A percentile compares a stretch with the other conserved stretches of the same genome.
phyloP scores from a whole-genome alignment of 2,329 filamentous ascomycete species.

The Exophiala xenobiotica region DNA sequence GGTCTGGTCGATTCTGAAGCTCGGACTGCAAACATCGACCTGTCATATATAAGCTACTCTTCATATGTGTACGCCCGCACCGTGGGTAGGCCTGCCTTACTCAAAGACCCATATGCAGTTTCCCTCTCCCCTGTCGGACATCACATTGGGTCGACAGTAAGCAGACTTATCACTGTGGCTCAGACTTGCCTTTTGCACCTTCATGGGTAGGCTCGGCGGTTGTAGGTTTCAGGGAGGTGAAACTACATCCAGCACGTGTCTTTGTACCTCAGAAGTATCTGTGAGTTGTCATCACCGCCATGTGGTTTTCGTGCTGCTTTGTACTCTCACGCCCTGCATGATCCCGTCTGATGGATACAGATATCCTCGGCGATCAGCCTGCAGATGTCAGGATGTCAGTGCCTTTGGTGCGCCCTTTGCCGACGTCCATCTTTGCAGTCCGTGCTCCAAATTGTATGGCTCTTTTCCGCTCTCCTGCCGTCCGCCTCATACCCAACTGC shows the following conservation, averaged over 20 bases:
- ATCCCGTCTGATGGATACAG: too few relatives aligned
- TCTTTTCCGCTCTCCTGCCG: conserved; percentile 86
- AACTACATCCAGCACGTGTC: conserved; percentile 34
- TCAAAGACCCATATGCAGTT: neutral
- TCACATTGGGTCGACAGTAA: neutral
- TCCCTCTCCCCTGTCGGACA: neutral
- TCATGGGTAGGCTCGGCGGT: conserved; percentile 25
- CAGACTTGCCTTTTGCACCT: conserved; percentile 35
- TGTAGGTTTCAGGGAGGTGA: conserved; percentile 21
- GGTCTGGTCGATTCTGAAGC: neutral
- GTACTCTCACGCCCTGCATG: too few relatives aligned
- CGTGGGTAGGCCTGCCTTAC: neutral
- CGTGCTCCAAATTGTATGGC: conserved; percentile 83
- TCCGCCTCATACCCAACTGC: conserved; percentile 67
- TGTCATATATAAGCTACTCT: too few relatives aligned
- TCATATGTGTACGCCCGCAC: too few relatives aligned
- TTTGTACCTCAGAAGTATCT: conserved; percentile 71
- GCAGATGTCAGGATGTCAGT: conserved; percentile 52
- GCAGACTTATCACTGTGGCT: conserved; percentile 16
- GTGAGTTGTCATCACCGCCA: conserved; percentile 39
- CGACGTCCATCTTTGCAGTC: conserved; percentile 74
- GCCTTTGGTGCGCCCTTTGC: conserved; percentile 60
- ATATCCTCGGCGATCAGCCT: neutral
- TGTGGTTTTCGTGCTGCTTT: too few relatives aligned
- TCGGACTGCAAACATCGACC: neutral